phyloP scores from a whole-genome alignment of 768 basidiomycete genomes.

The Gloeostereum incarnatum region DNA sequence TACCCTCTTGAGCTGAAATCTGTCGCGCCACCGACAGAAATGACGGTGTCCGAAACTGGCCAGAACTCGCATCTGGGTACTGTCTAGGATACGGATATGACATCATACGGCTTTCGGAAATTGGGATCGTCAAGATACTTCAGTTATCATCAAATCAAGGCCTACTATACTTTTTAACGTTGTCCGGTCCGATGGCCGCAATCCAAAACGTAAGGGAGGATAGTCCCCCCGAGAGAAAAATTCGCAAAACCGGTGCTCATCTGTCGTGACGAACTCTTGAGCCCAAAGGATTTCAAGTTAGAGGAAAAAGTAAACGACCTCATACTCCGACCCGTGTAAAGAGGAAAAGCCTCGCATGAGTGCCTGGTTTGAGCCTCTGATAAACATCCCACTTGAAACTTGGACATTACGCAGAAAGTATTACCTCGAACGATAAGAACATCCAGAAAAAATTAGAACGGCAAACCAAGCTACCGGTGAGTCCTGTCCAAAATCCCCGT shows the following conservation, averaged over 20 bases:
- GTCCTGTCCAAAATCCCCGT: constrained; percentile 65
- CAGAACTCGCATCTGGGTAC: constrained; percentile 23
- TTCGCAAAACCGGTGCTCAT: constrained; percentile 52
- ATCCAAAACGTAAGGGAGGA: constrained; percentile 58
- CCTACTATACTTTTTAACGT: constrained; percentile 64
- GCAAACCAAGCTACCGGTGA: constrained; percentile 65
- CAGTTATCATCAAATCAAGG: constrained; percentile 4
- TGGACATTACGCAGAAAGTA: constrained; percentile 7
- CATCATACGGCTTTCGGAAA: constrained; percentile 51
- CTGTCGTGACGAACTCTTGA: constrained; percentile 19
- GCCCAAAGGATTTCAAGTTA: not conserved
- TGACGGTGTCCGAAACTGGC: constrained; percentile 24
- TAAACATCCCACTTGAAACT: constrained; percentile 9
- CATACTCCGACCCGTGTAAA: constrained; percentile 50
- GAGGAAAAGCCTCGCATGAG: constrained; percentile 52
- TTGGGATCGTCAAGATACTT: constrained; percentile 5
- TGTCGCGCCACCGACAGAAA: constrained; percentile 39
- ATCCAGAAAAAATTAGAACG: constrained; percentile 73
- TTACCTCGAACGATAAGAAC: constrained; percentile 64
- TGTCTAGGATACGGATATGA: constrained; percentile 37
- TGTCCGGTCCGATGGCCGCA: constrained; percentile 68
- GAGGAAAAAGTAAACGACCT: constrained; percentile 23
- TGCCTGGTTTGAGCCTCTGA: constrained; percentile 24
- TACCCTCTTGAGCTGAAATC: constrained; percentile 44
- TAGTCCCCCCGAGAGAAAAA: constrained; percentile 57